Conservation (phyloP, 106 monocot species). For the Gastrodia elata region DNA sequence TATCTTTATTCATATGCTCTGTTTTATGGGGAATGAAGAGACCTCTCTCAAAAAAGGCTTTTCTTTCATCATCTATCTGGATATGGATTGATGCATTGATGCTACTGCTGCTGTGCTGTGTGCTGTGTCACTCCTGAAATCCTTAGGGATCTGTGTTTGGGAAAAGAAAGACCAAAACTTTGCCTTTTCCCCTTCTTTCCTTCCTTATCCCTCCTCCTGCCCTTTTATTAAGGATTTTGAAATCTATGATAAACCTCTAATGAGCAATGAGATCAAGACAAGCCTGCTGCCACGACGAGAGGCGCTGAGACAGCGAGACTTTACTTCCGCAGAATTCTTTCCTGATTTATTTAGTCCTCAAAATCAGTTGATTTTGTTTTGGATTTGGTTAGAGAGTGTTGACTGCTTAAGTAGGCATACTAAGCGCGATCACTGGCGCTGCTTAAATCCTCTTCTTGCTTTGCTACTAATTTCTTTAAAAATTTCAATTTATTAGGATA, state of each 20-base stretch:
- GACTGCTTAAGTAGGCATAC: too few relatives aligned
- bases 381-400: too few relatives aligned
- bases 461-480: too few relatives aligned
- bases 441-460: too few relatives aligned
- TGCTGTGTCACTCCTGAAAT: constrained; percentile 22
- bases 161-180: constrained; percentile 63
- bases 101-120: constrained; percentile 40
- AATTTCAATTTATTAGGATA: too few relatives aligned
- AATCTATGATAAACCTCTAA: constrained; percentile 3
- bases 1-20: constrained; percentile 11
- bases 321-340: background rate
- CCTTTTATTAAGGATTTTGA: constrained; percentile 9
- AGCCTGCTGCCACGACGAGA: background rate
- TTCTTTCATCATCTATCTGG: constrained; percentile 17
- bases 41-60: constrained; percentile 1
- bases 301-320: background rate
- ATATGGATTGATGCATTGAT: constrained; percentile 46
- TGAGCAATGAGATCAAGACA: background rate
- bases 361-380: background rate
- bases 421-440: too few relatives aligned
- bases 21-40: background rate
- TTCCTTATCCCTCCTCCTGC: constrained; percentile 7
- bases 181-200: constrained; percentile 22
- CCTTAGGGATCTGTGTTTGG: constrained; percentile 95
- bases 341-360: background rate